These are phyloP conservation scores for Didymellaceae sp. DNA, from an alignment of 2,329 filamentous ascomycete species.

Conservation along the genomic window DNA sequence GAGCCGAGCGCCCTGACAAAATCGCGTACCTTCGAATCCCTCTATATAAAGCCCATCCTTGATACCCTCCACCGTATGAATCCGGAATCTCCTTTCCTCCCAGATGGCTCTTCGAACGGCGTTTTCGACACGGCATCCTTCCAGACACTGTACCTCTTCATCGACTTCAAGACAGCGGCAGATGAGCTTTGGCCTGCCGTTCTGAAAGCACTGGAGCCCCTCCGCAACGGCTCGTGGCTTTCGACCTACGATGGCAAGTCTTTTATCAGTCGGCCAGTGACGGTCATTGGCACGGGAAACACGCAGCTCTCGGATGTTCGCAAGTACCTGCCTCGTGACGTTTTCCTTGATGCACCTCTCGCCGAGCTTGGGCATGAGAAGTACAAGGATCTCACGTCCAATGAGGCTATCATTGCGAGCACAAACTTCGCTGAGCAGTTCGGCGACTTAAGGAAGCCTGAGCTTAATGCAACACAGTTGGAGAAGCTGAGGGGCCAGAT, in stretches of 20 bases:
- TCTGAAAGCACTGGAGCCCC: slow-evolving; percentile 62
- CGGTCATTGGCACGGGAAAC: slow-evolving; percentile 68
- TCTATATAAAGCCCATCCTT: slow-evolving; percentile 67
- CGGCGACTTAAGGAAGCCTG: slow-evolving; percentile 44
- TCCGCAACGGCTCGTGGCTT: slow-evolving; percentile 61
- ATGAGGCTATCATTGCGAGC: slow-evolving; percentile 62
- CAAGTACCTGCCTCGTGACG: slow-evolving; percentile 47
- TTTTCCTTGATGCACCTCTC: slow-evolving; percentile 68
- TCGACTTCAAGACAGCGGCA: slow-evolving; percentile 68
- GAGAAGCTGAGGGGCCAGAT: slow-evolving; percentile 61
- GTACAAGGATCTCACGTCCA: slow-evolving; percentile 54
- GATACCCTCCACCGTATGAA: slow-evolving; percentile 63
- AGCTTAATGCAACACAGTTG: slow-evolving; percentile 58
- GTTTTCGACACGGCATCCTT: slow-evolving; percentile 65
- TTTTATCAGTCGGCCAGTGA: slow-evolving; percentile 60
- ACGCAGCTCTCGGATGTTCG: slow-evolving; percentile 52
- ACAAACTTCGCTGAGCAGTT: slow-evolving; percentile 57
- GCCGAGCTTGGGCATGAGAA: slow-evolving; percentile 50
- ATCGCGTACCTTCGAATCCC: slow-evolving; percentile 60
- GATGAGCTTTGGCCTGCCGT: slow-evolving; percentile 63
- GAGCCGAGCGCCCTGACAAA: slow-evolving; percentile 59
- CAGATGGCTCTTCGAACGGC: slow-evolving; percentile 60
- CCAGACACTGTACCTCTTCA: slow-evolving; percentile 69
- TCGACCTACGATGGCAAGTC: slow-evolving; percentile 58
- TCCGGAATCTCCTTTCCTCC: slow-evolving; percentile 57